A percentile compares a stretch with the other conserved stretches of the same genome.
phyloP scores from a whole-genome alignment of 202 grass and related monocot species.

The Bolboschoenoplectus hybrid region DNA sequence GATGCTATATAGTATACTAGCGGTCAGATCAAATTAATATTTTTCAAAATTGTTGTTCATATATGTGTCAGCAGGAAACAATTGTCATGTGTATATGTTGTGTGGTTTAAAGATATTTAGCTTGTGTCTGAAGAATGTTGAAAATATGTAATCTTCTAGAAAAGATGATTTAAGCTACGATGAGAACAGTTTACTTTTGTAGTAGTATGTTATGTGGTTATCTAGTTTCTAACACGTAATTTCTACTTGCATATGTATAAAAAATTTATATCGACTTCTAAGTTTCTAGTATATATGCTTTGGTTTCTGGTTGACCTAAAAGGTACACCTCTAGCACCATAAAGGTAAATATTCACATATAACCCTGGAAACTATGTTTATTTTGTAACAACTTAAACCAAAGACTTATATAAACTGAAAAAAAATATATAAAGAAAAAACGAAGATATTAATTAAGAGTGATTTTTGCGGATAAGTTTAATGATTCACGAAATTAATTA shows the following conservation, averaged over 20 bases:
- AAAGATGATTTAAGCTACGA: neutral
- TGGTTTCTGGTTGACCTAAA: constrained; percentile 11
- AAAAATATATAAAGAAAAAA: too few relatives aligned
- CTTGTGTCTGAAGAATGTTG: neutral
- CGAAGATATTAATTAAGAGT: too few relatives aligned
- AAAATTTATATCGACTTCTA: neutral
- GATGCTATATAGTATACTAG: neutral
- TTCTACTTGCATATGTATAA: neutral
- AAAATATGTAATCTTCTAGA: constrained; percentile 25
- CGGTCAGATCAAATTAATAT: neutral
- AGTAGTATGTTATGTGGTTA: constrained; percentile 10
- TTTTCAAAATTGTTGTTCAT: neutral
- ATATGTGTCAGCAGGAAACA: neutral
- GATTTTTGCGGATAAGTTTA: too few relatives aligned
- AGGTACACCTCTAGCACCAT: neutral
- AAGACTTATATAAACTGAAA: too few relatives aligned
- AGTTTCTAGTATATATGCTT: neutral
- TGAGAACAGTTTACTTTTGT: constrained; percentile 1
- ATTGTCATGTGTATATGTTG: neutral
- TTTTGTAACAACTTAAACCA: too few relatives aligned
- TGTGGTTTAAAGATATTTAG: neutral
- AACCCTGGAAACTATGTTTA: neutral
- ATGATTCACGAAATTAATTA: too few relatives aligned
- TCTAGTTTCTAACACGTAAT: neutral
- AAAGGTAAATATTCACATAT: neutral